Base-by-base conservation (phyloP, 116 monocot species). In the Papilionanthe hybrid region DNA sequence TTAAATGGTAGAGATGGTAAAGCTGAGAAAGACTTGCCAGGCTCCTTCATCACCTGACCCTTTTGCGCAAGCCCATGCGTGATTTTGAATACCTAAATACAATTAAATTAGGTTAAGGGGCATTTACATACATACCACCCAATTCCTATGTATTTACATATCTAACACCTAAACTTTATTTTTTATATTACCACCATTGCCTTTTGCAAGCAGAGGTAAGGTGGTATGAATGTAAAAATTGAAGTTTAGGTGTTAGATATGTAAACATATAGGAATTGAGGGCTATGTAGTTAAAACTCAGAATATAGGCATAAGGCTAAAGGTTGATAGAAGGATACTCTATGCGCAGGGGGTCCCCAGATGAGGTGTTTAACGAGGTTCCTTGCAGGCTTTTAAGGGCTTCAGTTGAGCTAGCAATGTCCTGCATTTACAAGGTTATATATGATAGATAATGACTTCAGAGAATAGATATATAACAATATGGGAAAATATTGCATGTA, bases 361-460 rank as follows among this genome's bases (percentile, higher is more conserved):
- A 79, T 23, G 91, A 87, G 42, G 89, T 85, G 57, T 82, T 79
- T 19, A 91, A 72, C 49, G 79, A 19, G 42, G 76, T 72, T 20
- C 89, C 91, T 60, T 91, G 91, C 22, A 91, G 87, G 78, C 75
- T 67, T 60, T 84, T 91, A 25, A 89, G 83, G 9, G 91, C 91
- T 67, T 42, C 86, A 69, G 87, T 82, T 49, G 91, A 87, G 80
- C 87, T 79, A 22, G 75, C 68, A 43, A 78, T 78, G 80, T 91
- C 91, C 91, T 91, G 86, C 56, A 76, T 72, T 73, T 75, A 13
- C 23, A 47, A 75, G 47, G 6, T 28, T 25, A 49, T 4, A 75
- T 20, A 20, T 44, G 4, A 4, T 2, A 73, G 30, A n/a, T 43
- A 48, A n/a, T 5, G 5, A 22, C 0, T 5, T 4, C 5, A 23